Base-by-base conservation (phyloP, 1,139 yeast species). In the Maudiozyma humilis region DNA sequence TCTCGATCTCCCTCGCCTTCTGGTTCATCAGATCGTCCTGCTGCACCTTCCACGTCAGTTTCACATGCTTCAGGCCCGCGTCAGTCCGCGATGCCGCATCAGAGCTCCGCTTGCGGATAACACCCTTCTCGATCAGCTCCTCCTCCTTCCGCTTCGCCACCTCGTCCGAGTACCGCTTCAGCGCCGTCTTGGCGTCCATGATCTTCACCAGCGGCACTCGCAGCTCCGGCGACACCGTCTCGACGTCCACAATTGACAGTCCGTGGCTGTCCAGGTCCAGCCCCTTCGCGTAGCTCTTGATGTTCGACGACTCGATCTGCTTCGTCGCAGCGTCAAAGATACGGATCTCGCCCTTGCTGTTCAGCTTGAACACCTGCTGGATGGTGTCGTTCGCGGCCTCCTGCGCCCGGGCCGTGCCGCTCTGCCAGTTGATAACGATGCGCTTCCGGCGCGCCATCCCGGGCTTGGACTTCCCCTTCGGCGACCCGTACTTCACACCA, bases 11-110 rank as follows among this genome's bases (percentile, higher is more conserved):
- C 46, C 66, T 64, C 2, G 61, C 57, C 50, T 72, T 72, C 45
- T 72, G 76, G 18, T 66, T 65, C n/a, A 50, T 52, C 25, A 72
- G 54, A 53, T 72, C 76, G 37, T 64, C 65, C 20, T 59, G 56
- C 10, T 66, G 66, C 6, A 72, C 72, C 38, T 66, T 67, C 76
- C 76, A 72, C 2, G 73, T 65, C 5, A 72, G 52, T 43, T 66
- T 67, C 18, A 72, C 59, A 34, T 63, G 57, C 47, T 72, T 72
- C 5, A 60, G 45, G 8, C 27, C 27, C 6, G 27, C 27, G 39
- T 54, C 54, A 7, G 63, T 68, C 32, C 55, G 50, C 29, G 51
- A 60, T 33, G 54, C 55, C 17, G 48, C 40, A 4, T 51, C 51
- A 13, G 38, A 29, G 13, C 47, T 44, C 25, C 48, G 51, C 19